These are phyloP conservation scores for Escallonia herrerae DNA, from an alignment of 129 eudicot genomes.

Conservation along the genomic window DNA sequence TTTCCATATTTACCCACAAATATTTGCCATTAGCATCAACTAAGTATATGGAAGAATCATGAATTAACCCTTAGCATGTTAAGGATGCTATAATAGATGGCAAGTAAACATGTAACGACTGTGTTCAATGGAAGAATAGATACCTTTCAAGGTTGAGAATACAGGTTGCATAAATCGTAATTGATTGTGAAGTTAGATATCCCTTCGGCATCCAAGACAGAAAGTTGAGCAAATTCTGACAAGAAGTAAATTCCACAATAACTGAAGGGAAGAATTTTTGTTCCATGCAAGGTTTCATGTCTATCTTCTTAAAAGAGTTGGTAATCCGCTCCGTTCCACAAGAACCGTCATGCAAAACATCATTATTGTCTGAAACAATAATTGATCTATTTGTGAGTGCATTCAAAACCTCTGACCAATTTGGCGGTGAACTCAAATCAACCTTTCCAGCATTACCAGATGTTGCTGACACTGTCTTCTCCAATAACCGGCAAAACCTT, in stretches of 20 bases:
- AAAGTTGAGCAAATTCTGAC: conserved; percentile 47
- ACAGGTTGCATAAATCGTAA: conserved; percentile 42
- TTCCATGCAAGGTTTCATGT: conserved; percentile 11
- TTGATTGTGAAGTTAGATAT: conserved; percentile 40
- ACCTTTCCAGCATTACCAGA: conserved; percentile 23
- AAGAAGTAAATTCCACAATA: conserved; percentile 24
- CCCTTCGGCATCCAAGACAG: conserved; percentile 63
- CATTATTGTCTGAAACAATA: conserved; percentile 14
- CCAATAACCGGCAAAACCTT: conserved; percentile 42
- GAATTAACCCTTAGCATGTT: too few species aligned
- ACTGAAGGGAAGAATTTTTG: conserved; percentile 11
- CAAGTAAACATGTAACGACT: too few species aligned
- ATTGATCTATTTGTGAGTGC: conserved; percentile 26
- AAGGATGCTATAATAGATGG: too few species aligned
- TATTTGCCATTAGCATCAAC: too few species aligned
- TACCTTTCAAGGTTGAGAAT: conserved; percentile 90
- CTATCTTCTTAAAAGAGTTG: neutral
- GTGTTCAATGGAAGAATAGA: neutral
- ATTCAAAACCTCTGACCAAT: conserved; percentile 49
- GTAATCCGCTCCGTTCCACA: conserved; percentile 8
- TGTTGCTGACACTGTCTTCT: conserved; percentile 43
- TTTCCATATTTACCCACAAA: too few species aligned
- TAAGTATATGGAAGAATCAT: too few species aligned
- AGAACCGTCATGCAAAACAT: conserved; percentile 7
- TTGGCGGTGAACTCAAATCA: conserved; percentile 43